phyloP scores from a whole-genome alignment of 2,329 filamentous ascomycete genomes.

The Fusarium odoratissimum region DNA sequence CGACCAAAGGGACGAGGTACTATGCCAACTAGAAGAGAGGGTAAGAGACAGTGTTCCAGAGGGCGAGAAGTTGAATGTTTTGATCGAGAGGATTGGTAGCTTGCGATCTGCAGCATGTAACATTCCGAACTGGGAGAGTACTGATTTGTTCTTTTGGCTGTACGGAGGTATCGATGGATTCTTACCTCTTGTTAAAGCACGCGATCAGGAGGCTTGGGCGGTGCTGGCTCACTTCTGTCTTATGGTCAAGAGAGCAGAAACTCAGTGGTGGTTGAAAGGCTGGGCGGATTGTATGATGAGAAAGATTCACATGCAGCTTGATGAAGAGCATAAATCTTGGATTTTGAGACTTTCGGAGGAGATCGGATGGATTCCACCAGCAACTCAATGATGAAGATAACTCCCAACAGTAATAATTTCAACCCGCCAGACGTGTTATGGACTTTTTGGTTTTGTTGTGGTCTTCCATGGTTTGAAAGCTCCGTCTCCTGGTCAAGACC shows the following conservation, averaged over 20 bases:
- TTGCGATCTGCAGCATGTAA: not conserved
- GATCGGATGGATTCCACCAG: not conserved
- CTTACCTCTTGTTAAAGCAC: not conserved
- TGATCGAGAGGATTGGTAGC: not conserved
- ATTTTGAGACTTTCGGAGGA: not conserved
- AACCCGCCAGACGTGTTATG: fast-evolving
- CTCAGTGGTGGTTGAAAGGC: not conserved
- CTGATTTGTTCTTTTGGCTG: not conserved
- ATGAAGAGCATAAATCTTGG: not conserved
- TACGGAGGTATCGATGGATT: not conserved
- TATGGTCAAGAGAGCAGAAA: not conserved
- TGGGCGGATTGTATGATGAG: not conserved
- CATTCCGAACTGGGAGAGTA: not conserved
- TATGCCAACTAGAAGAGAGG: not conserved
- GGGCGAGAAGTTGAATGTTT: not conserved
- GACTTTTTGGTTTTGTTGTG: fast-evolving
- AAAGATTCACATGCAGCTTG: not conserved
- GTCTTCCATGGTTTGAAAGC: no score
- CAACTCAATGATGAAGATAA: not conserved
- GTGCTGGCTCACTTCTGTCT: not conserved
- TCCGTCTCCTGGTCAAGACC: fast-evolving
- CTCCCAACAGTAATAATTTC: fast-evolving
- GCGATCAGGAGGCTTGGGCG: not conserved
- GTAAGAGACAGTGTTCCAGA: not conserved
- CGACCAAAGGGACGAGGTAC: not conserved